Base-by-base conservation (phyloP, 1,139 yeast species). In the Hansenula lynferdii region DNA sequence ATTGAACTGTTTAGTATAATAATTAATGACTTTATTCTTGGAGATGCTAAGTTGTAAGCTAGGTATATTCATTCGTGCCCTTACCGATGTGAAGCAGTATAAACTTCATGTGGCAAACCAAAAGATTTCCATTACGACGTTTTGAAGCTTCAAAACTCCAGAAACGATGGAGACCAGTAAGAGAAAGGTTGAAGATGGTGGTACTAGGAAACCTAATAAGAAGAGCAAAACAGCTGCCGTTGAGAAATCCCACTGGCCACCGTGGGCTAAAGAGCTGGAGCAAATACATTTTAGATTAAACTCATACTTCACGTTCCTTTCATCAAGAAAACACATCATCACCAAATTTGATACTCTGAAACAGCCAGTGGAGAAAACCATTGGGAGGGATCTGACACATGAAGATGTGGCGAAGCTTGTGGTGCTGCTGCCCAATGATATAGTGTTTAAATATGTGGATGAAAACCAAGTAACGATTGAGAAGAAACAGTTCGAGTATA, bases 401-500 rank as follows among this genome's bases (percentile, higher is more conserved):
- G 53, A 60, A 9, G 95, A 85, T 55, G 69, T 85, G 31, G 86
- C 95, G 1, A 67, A 70, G 40, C 70, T 89, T 31, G 74, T 70
- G 36, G 70, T 63, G n/a, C 55, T 90, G 4, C 57, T 85, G 11
- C 95, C 96, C 0, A 64, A 72, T 18, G 90, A 82, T 35, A 75
- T 85, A 16, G 64, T 79, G 3, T 79, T 80, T 49, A 85, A 77
- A 37, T 89, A 85, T 56, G 80, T 85, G 28, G 90, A 84, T 53
- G 85, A 80, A 54, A 79, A 80, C 51, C 86, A 82, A 48, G 62
- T 82, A 22, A 58, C 66, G 42, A 50, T 69, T 45, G 76, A 67
- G 51, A 56, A 71, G 47, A 58, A 84, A 71, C 52, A 73, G 58
- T 61, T 63, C 57, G 58, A 66, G 42, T 69, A 67, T 46, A 65